Percentiles rank a stretch among this genome's conserved stretches.
These are phyloP conservation scores for Hypoxylon cercidicola DNA, from an alignment of 495 filamentous ascomycete species.

Conservation along the genomic window DNA sequence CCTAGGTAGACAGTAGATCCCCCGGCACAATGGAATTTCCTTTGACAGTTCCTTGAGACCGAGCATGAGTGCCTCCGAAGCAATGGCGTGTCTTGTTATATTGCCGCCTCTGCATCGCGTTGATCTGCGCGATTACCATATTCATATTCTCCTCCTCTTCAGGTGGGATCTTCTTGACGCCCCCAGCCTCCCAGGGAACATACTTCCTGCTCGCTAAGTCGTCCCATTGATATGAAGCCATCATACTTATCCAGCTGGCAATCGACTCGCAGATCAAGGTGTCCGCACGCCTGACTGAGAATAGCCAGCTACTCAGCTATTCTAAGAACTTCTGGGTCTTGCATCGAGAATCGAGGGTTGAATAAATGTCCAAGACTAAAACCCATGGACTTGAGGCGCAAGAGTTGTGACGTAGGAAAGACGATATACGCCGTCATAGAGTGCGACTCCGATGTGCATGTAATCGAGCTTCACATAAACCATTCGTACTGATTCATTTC, in stretches of 20 bases:
- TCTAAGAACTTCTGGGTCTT: not conserved
- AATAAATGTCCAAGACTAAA: not conserved
- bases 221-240: constrained; percentile 14
- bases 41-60: constrained; percentile 59
- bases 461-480: constrained; percentile 1
- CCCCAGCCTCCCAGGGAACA: constrained; percentile 53
- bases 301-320: too few species aligned
- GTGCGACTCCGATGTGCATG: not conserved
- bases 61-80: constrained; percentile 53
- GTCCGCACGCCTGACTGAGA: not conserved
- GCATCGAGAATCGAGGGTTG: not conserved
- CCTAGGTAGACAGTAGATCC: constrained; percentile 53
- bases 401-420: constrained; percentile 18
- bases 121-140: constrained; percentile 58
- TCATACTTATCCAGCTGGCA: constrained; percentile 3
- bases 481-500: constrained; percentile 4
- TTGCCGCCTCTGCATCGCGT: constrained; percentile 58
- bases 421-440: constrained; percentile 24
- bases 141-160: constrained; percentile 59
- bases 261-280: not conserved
- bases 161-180: constrained; percentile 55
- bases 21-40: constrained; percentile 53
- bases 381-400: not conserved
- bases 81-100: constrained; percentile 58
- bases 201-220: constrained; percentile 45